phyloP scores from a whole-genome alignment of 2,329 filamentous ascomycete genomes.

The Aureobasidium sp. region DNA sequence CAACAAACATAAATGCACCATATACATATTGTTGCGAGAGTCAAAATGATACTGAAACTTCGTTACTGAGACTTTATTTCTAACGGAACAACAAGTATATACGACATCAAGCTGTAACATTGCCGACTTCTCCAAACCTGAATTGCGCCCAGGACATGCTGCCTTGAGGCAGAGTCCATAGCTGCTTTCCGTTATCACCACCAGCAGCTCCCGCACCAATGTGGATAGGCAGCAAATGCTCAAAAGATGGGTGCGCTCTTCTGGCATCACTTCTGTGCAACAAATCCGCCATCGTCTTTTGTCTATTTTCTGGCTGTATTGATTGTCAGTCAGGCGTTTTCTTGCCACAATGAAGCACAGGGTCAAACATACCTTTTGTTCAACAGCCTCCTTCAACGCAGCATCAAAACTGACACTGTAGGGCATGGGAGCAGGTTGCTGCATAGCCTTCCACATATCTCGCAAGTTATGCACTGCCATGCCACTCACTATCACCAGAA shows the following conservation, averaged over 20 bases:
- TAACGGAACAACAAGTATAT: background rate
- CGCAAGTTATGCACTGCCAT: conserved; percentile 51
- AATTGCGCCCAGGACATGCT: conserved; percentile 29
- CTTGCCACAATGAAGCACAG: background rate
- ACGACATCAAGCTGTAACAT: conserved; percentile 13
- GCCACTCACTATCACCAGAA: conserved; percentile 61
- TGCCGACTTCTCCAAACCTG: conserved; percentile 22
- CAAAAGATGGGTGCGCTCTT: conserved; percentile 54
- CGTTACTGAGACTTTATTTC: background rate
- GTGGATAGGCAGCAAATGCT: conserved; percentile 54
- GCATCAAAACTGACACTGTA: conserved; percentile 28
- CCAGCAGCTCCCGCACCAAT: conserved; percentile 33
- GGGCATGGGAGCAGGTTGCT: conserved; percentile 19
- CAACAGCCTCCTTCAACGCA: conserved; percentile 26
- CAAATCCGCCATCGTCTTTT: conserved; percentile 27
- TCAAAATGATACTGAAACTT: background rate
- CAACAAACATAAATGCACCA: background rate
- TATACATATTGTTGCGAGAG: background rate
- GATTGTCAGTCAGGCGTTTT: background rate
- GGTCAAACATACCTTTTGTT: conserved; percentile 14
- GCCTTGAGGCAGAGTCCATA: conserved; percentile 28
- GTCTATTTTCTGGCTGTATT: conserved; percentile 19
- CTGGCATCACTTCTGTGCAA: conserved; percentile 42
- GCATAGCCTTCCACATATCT: conserved; percentile 21
- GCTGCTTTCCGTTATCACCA: conserved; percentile 21